Base-by-base conservation (phyloP, 192 early-diverging fungal genomes). In the Backusella psychrophila region DNA sequence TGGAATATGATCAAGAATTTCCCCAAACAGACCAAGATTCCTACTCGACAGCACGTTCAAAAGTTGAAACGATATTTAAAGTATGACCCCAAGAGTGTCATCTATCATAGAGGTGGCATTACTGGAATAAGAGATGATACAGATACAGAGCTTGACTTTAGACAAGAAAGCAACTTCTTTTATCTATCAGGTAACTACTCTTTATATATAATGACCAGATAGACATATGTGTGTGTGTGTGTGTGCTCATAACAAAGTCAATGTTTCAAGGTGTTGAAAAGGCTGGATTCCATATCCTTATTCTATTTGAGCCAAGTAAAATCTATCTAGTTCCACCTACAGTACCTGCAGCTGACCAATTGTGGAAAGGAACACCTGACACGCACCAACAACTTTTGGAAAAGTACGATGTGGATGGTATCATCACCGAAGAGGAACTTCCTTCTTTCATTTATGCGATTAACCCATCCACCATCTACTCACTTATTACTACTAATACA, bases 121-220 rank as follows among this genome's bases (percentile, higher is more conserved):
- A 90, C 93, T 36, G 75, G 74, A 1, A 59, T 91, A 67, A 69
- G 94, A 23, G 63, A 71, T 0, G 81, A 82, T 72, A 83, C 82
- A 3, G 76, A 86, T 88, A 71, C 75, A 12, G 96, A 96, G 81
- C 81, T 91, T 33, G 82, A 88, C 39, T 96, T 95, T 83, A 86
- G 93, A 77, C 96, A 97, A 79, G 94, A 96, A 79, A 90, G 90
- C 70, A 93, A 93, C 89, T 97, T 95, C 70, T 94, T 92, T 83
- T 98, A 96, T 77, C 87, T 96, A 7, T 91, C 94, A 26, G 95
- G 81, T 82, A 82, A 66, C 72, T 63, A 71, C 74, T 74, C 23
- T 82, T 81, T 73, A 80, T 83, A 53, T 79, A 26, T 71, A 36
- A 21, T 11, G 1, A 44, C 0, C 42, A 17, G 5, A 17, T 33